Base-by-base conservation (phyloP, 768 basidiomycete species). In the Tylopilus vinaceipallidus region DNA sequence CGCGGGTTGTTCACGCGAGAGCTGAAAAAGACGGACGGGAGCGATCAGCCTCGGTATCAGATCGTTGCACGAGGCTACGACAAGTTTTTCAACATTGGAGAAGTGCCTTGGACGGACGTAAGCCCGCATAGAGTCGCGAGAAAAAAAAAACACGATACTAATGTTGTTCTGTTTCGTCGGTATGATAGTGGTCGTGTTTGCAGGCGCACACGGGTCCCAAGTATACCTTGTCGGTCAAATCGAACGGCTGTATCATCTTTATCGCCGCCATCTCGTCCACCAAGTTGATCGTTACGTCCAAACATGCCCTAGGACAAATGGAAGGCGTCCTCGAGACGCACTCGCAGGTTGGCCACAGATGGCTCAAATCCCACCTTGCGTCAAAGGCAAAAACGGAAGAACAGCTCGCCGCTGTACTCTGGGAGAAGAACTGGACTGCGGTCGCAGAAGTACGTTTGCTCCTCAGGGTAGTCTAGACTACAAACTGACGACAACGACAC, bases 11-110 rank as follows among this genome's bases (percentile, higher is more conserved):
- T 98, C 66, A 87, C 90, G 0, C 67, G 73, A 11, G 78, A 87
- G 29, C 47, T 77, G 13, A 49, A 65, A 7, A 63, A 72, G 14
- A 56, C 65, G 44, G 54, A 50, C 2, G 51, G 65, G 47, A 61
- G 66, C 36, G 66, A 61, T 33, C 70, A 66, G 75, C 59, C 53
- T 41, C 64, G 62, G 45, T 68, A 75, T 52, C 72, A 84, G 48
- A 94, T 99, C 49, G 83, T 97, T 2, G 87, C 80, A 0, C 74
- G 97, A 39, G 97, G 95, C 0, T 98, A 99, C 64, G 97, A 98
- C 74, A 99, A 99, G 73, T 98, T 99, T 70, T 98, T 98, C 76
- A 98, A 97, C 64, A 91, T 97, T 26, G 91, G 86, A 4, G 97
- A 99, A 67, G 92, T 98, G 5, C 90, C 87, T 3, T 98, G 95